Conservation (phyloP, 129 eudicot species). For the Artemisia tridentata region DNA sequence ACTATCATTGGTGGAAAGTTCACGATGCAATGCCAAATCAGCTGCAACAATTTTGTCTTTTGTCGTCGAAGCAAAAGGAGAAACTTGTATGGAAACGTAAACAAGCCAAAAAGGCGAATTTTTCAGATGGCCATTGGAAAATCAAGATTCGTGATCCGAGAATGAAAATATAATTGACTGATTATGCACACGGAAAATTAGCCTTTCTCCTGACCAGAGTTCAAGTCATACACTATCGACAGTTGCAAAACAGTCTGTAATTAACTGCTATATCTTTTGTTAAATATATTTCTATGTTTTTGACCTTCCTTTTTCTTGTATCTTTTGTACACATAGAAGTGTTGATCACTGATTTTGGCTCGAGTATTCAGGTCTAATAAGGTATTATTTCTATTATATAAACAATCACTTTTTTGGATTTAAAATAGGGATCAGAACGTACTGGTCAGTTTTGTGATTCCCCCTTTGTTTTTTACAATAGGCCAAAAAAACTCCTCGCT, state of each 20-base stretch:
- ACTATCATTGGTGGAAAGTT: constrained; percentile 62
- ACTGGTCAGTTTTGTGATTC: no score
- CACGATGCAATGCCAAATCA: constrained; percentile 61
- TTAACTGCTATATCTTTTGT: neutral
- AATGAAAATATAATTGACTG: constrained; percentile 44
- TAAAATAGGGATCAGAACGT: no score
- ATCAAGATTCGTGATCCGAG: constrained; percentile 48
- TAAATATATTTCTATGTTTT: no score
- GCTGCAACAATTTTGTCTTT: constrained; percentile 50
- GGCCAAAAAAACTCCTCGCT: no score
- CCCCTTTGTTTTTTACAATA: no score
- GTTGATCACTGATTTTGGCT: no score
- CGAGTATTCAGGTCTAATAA: no score
- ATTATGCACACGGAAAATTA: constrained; percentile 55
- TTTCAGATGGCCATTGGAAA: constrained; percentile 58
- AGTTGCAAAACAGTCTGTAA: neutral
- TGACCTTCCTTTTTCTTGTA: no score
- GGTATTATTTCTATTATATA: no score
- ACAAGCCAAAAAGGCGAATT: constrained; percentile 54
- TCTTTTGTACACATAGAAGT: no score
- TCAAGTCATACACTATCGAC: neutral
- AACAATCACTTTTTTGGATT: no score
- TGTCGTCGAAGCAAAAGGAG: constrained; percentile 54
- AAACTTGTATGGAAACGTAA: constrained; percentile 47
- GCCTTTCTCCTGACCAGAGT: neutral